Evolutionary conservation across 1,139 yeast species (phyloP), one percentile per base, ranked within the genome.

Genomic region (Taphrina populina): DNA sequence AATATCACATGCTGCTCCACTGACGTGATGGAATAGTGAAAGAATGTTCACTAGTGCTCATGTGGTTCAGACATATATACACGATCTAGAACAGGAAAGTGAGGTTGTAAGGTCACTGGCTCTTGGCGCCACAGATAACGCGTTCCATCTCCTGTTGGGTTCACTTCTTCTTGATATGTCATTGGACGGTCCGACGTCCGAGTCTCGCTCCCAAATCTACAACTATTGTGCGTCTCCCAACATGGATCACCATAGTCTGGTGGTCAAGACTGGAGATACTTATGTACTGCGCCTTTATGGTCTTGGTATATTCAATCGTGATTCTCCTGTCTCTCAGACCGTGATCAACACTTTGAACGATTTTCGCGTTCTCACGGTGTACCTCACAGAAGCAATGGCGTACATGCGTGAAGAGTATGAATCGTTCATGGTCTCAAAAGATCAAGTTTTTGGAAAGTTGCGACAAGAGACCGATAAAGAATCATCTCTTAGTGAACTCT

Each of bases 341-440:
- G 17, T 49, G 26, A 37, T 39, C 39, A 30, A 30, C 24, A 49
- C 45, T 8, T 39, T 39, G 40, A 49, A 49, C 27, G 54, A 39
- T 36, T 41, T 34, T 34, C 51, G 41, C 19, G 49, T 27, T 30
- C 47, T 56, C 29, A 27, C 43, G 13, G 34, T 35, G 10, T 62
- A 61, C 35, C 45, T 61, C 17, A 21, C 37, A 5, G 64, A 61
- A 29, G 49, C 52, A 2, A 23, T 56, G 15, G 40, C 29, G 11
- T 47, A 46, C 21, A 23, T 61, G 4, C 23, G 20, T 6, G 41
- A 32, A 13, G 64, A 62, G 41, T 60, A 61, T 57, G 41, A 33
- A 17, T 36, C 24, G n/a, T 29, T 60, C 10, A 36, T 19, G 15
- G 59, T 54, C 8, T 20, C 37, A 13, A 43, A 24, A 26, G 30